Percentiles rank a stretch among this genome's conserved stretches.
phyloP scores from a whole-genome alignment of 164 flowering plant species.

The Echeveria elegans region DNA sequence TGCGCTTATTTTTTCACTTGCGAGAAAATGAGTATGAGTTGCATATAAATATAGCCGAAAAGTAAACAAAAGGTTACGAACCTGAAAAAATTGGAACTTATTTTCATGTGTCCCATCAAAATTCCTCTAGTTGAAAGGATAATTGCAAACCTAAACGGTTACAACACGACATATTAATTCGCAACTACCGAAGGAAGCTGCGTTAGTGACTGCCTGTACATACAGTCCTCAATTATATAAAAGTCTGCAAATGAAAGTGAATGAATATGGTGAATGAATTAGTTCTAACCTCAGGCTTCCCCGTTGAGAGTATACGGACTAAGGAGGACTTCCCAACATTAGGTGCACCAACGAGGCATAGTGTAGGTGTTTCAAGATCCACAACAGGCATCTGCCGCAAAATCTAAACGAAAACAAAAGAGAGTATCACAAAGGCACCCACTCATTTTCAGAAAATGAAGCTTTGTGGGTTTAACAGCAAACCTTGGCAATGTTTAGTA shows the following conservation, averaged over 20 bases:
- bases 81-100: conserved; percentile 79
- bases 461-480: background rate
- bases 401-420: conserved; percentile 32
- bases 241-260: background rate
- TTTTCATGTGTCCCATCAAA: conserved; percentile 79
- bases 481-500: conserved; percentile 85
- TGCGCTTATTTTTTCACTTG: conserved; percentile 19
- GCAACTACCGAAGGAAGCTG: background rate
- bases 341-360: conserved; percentile 97
- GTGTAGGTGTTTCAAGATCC: conserved; percentile 80
- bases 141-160: conserved; percentile 69
- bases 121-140: conserved; percentile 97
- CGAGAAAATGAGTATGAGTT: conserved; percentile 7
- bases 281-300: conserved; percentile 86
- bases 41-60: background rate
- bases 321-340: conserved; percentile 97
- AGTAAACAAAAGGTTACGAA: conserved; percentile 8
- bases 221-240: too few relatives aligned
- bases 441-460: background rate
- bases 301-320: conserved; percentile 85
- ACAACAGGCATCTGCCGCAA: conserved; percentile 91
- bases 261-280: background rate
- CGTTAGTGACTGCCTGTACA: too few relatives aligned
- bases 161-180: background rate
- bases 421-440: background rate